These are phyloP conservation scores for Fraxinus sp. DNA, from an alignment of 305 asterid species.

Conservation along the genomic window DNA sequence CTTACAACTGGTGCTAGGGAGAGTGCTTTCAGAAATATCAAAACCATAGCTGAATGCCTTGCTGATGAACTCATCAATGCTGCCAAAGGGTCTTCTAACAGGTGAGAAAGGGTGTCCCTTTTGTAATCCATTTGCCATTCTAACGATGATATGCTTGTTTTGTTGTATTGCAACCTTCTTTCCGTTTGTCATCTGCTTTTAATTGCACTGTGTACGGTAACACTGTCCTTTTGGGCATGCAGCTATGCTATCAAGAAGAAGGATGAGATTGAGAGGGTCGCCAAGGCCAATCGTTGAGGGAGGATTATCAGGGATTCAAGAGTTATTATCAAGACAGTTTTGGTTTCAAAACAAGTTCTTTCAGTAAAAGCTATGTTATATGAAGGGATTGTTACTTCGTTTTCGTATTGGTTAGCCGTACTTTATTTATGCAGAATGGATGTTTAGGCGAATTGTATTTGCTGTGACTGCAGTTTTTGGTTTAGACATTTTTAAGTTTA, in stretches of 20 bases:
- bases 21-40: constrained; percentile 47
- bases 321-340: not conserved
- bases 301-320: not conserved
- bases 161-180: not conserved
- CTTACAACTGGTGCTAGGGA: constrained; percentile 48
- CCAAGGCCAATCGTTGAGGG: constrained; percentile 41
- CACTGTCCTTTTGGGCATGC: not conserved
- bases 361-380: not conserved
- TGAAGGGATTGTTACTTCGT: not conserved
- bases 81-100: constrained; percentile 53
- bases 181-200: not conserved
- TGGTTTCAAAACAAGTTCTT: not conserved
- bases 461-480: not conserved
- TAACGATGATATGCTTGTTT: not conserved
- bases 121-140: not conserved
- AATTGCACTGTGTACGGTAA: not conserved
- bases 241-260: constrained; percentile 51
- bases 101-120: constrained; percentile 13
- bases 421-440: not conserved
- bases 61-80: constrained; percentile 54
- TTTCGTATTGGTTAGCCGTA: not conserved
- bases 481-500: not conserved
- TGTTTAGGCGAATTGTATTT: not conserved
- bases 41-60: constrained; percentile 49
- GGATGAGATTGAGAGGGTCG: constrained; percentile 45